Evolutionary conservation across 2,329 filamentous ascomycete species (phyloP), one percentile per base, ranked within the genome.

Genomic region (Fusarium beomiforme): DNA sequence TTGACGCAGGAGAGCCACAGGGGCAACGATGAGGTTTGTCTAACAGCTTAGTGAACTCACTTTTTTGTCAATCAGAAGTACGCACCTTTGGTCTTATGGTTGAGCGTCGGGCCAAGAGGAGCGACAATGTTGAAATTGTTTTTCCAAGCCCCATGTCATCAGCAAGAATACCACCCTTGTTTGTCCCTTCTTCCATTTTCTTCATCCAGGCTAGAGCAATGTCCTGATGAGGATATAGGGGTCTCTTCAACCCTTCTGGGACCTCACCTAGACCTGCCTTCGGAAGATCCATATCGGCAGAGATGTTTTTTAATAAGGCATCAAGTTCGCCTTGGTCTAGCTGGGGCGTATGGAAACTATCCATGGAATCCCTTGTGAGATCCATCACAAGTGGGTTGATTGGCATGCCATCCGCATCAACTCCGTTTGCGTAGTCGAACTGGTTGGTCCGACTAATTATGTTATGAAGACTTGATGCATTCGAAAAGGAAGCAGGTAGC

Each of bases 81-180:
- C 75, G 58, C 44, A 80, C 79, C 72, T 82, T 82, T 21, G 79
- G 77, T 34, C 78, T 75, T 17, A 68, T 85, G 1, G 83, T 79
- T 1, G 92, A 89, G n/a, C 86, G 90, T 9, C 90, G 87, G 9
- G 88, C 87, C 16, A 93, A 84, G 73, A 97, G 92, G 44, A 97
- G 85, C 7, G 94, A 89, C 24, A 98, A 84, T 8, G 93, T 91
- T 67, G 95, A 93, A 26, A 97, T 91, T 0, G 95, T 97, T 82
- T 97, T 97, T 21, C 94, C 94, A 13, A 97, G 81, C 6, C 94
- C 94, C 95, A 97, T 98, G 76, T 97, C 94, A 78, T 98, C 95
- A 4, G 94, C 94, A 19, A 97, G 85, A 59, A 97, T 95, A 41
- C 94, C 95, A n/a, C 95, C 94, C 75, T 92, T 93, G 75, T 92